Evolutionary conservation across 768 basidiomycete genomes (phyloP).

Genomic region (Pleurotus tuoliensis): DNA sequence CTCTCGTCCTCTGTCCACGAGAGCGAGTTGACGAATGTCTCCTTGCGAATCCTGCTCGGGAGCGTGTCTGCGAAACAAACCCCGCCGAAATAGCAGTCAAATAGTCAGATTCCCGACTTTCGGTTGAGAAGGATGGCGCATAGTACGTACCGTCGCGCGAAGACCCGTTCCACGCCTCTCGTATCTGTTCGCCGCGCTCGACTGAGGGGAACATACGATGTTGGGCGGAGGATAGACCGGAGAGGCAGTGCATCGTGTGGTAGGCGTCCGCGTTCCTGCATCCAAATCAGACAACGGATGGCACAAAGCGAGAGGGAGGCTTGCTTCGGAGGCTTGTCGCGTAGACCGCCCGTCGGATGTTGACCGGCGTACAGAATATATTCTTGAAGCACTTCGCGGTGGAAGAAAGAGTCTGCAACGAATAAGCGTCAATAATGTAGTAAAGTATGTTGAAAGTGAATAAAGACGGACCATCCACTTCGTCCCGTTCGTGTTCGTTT

Average conservation of each 20-base stretch:
- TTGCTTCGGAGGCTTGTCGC: conserved; percentile 95
- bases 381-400: conserved; percentile 75
- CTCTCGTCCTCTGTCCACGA: conserved; percentile 70
- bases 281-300: not conserved
- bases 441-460: no score
- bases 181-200: conserved; percentile 28
- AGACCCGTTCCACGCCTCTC: conserved; percentile 32
- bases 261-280: conserved; percentile 85
- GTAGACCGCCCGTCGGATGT: conserved; percentile 77
- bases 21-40: conserved; percentile 49
- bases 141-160: not conserved
- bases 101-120: no score
- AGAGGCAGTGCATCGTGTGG: conserved; percentile 90
- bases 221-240: conserved; percentile 87
- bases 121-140: not conserved
- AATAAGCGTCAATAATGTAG: no score
- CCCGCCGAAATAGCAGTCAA: not conserved
- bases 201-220: conserved; percentile 61
- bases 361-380: conserved; percentile 88
- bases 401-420: conserved; percentile 41
- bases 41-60: conserved; percentile 17
- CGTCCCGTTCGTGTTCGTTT: conserved; percentile 46
- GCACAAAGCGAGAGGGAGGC: conserved; percentile 15
- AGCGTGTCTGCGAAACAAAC: conserved; percentile 29
- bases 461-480: conserved; percentile 55